Conservation (phyloP, 768 basidiomycete species). For the Agaricus sinodeliciosus region DNA sequence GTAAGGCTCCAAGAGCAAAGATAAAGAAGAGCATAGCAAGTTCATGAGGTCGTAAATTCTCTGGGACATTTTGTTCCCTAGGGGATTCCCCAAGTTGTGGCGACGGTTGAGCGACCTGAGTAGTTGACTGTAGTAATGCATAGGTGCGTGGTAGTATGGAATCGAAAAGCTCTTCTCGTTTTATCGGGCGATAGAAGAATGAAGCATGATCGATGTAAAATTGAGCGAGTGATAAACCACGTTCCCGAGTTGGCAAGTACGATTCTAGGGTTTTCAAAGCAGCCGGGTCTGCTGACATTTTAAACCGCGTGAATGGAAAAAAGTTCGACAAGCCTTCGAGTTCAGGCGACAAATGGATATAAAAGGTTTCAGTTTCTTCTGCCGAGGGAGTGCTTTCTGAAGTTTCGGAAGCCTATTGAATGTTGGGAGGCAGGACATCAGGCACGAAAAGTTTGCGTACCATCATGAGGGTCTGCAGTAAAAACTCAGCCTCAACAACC, state of each 20-base stretch:
- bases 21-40: constrained; percentile 52
- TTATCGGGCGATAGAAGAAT: constrained; percentile 45
- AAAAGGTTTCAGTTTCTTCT: constrained; percentile 1
- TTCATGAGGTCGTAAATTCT: constrained; percentile 30
- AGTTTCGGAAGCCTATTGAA: constrained; percentile 25
- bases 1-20: constrained; percentile 55
- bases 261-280: constrained; percentile 29
- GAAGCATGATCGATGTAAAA: constrained; percentile 39
- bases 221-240: constrained; percentile 32
- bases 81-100: background rate
- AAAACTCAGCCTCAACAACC: background rate
- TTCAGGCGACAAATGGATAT: constrained; percentile 20
- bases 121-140: constrained; percentile 14
- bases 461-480: constrained; percentile 34
- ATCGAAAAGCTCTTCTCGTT: constrained; percentile 38
- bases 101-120: constrained; percentile 5
- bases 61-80: background rate
- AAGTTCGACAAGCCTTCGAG: constrained; percentile 31
- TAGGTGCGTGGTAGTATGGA: constrained; percentile 35
- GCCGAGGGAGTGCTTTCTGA: constrained; percentile 11
- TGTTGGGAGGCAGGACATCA: background rate
- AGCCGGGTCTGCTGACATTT: constrained; percentile 22
- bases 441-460: constrained; percentile 14
- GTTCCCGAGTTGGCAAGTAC: constrained; percentile 38
- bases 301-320: constrained; percentile 33